Percentiles rank a stretch among this genome's conserved stretches.
Conservation (phyloP, 2,329 filamentous ascomycete genomes). For the Bipolaris bicolor region DNA sequence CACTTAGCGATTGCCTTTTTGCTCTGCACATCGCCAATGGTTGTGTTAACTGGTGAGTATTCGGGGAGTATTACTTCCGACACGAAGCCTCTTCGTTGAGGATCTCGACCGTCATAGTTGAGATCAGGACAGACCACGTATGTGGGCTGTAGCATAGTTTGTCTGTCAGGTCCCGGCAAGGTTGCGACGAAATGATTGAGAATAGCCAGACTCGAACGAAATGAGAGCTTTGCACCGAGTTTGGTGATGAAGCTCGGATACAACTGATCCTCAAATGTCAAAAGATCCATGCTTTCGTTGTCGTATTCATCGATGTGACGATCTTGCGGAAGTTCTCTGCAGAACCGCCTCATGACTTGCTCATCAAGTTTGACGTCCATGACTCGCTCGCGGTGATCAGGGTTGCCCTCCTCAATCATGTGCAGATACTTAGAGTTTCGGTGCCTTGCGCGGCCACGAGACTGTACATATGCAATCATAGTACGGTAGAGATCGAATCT, state of each 20-base stretch:
- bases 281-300: conserved; percentile 61
- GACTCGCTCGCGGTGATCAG: conserved; percentile 62
- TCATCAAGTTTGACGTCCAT: conserved; percentile 66
- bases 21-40: conserved; percentile 66
- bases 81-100: conserved; percentile 43
- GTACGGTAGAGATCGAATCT: conserved; percentile 88
- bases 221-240: conserved; percentile 81
- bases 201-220: conserved; percentile 72
- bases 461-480: conserved; percentile 94
- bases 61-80: conserved; percentile 82
- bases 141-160: conserved; percentile 55
- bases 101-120: conserved; percentile 12
- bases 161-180: conserved; percentile 61
- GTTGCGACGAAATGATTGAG: conserved; percentile 76
- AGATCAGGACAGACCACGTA: conserved; percentile 62
- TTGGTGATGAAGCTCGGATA: conserved; percentile 63
- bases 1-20: conserved; percentile 83
- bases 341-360: conserved; percentile 74
- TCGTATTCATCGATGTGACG: conserved; percentile 69
- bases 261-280: conserved; percentile 57
- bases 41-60: conserved; percentile 71
- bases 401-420: conserved; percentile 78
- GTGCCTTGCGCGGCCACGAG: conserved; percentile 83
- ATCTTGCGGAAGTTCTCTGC: conserved; percentile 74
- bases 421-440: conserved; percentile 78